phyloP scores from a whole-genome alignment of 2,329 filamentous ascomycete genomes.

The Colletotrichum limetticola region DNA sequence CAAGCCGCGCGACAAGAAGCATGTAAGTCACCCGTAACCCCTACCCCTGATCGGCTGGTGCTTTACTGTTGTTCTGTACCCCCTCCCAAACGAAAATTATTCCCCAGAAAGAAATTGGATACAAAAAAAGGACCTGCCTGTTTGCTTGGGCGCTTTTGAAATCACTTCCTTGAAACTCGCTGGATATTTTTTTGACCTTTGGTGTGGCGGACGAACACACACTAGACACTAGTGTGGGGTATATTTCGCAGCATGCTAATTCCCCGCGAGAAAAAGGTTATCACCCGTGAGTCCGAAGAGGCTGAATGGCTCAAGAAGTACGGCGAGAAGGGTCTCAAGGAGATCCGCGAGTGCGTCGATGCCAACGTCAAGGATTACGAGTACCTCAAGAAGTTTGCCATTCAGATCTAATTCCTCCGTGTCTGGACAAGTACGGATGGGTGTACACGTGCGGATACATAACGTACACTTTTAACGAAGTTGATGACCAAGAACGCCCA shows the following conservation, averaged over 20 bases:
- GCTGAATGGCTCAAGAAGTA: slow-evolving; percentile 80
- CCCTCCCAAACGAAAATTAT: neutral
- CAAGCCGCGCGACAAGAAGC: slow-evolving; percentile 73
- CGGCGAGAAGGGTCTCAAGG: slow-evolving; percentile 74
- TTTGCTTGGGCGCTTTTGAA: neutral
- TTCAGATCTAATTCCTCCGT: slow-evolving; percentile 60
- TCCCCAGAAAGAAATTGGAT: neutral
- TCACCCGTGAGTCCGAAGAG: slow-evolving; percentile 74
- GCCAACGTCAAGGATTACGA: slow-evolving; percentile 81
- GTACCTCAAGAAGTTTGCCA: slow-evolving; percentile 82
- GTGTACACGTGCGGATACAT: neutral
- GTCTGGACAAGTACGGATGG: no score
- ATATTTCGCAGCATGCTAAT: slow-evolving; percentile 28
- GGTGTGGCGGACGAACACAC: neutral
- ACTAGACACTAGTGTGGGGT: neutral
- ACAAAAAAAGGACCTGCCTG: neutral
- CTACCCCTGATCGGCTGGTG: neutral
- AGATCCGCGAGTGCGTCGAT: slow-evolving; percentile 77
- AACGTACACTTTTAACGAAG: slow-evolving; percentile 13
- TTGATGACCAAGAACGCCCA: slow-evolving; percentile 30
- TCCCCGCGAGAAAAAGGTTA: slow-evolving; percentile 61
- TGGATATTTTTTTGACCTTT: neutral
- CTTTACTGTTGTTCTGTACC: neutral
- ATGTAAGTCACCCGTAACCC: slow-evolving; percentile 56
- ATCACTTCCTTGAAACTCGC: neutral